Base-by-base conservation (phyloP, 1,284 basidiomycete species). In the Tranzscheliella williamsii region DNA sequence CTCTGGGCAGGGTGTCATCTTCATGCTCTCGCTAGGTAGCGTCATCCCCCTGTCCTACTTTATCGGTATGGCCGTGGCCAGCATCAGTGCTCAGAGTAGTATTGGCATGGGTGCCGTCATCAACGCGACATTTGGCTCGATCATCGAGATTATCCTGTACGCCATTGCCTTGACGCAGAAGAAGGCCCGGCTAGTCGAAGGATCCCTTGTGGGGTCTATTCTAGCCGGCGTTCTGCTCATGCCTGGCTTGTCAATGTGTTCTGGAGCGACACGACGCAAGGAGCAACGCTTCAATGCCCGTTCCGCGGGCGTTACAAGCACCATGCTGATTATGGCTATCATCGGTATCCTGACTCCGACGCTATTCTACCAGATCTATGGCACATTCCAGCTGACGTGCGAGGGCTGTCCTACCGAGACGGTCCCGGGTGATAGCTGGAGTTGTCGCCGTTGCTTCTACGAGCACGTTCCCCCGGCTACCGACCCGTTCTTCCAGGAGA, bases 101-200 rank as follows among this genome's bases (percentile, higher is more conserved):
- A 99, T 99, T 62, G 95, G 95, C 12, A 97, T 98, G 92, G 95
- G 95, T 57, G 95, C 95, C 0, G 94, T 98, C 67, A 98, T 99
- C 82, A 99, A 99, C 79, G 95, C 95, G 0, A 95, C 92, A 0
- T 99, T 99, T 72, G 95, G 95, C 78, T 94, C 91, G 9, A 87
- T 98, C 75, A 93, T 99, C 78, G 95, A 99, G 79, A 90, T 99
- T 70, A 85, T 99, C 66, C 84, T 99, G 1, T 99, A 99, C 76
- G 81, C 81, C 26, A 90, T 98, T 63, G 91, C 91, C 13, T 81
- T 99, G 29, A 89, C 85, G 11, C 85, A 93, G 73, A 84, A 87
- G 31, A 98, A 94, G 79, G 93, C 93, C 0, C 85, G 87, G 66
- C 84, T 99, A 12, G 95, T 98, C 0, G 95, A 99, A 80, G 95